Conservation (phyloP, 306 rosid species). For the Quercus mongolica region DNA sequence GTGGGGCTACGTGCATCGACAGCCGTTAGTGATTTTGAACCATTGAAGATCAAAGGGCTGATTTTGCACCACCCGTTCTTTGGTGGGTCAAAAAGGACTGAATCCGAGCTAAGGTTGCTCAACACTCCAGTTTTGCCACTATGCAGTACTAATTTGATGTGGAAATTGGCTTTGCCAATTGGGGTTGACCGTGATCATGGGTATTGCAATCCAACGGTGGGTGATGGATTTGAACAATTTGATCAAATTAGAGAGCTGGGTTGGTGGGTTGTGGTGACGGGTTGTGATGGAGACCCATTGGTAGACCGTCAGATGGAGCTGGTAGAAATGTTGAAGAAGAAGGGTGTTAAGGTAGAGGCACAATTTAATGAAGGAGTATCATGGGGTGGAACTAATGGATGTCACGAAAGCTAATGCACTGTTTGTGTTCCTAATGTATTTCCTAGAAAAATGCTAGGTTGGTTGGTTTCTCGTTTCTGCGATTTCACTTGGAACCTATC, state of each 20-base stretch:
- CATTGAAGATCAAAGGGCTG: constrained; percentile 35
- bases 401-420: constrained; percentile 8
- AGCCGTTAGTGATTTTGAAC: background rate
- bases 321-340: constrained; percentile 17
- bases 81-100: constrained; percentile 43
- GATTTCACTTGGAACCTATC: too few species aligned
- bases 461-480: too few species aligned
- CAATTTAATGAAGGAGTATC: constrained; percentile 20
- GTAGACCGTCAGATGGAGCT: constrained; percentile 30
- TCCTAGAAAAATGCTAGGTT: background rate
- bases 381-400: constrained; percentile 22
- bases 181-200: constrained; percentile 41
- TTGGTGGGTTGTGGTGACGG: constrained; percentile 23
- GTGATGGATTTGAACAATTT: background rate
- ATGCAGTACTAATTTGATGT: constrained; percentile 18
- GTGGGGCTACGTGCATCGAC: constrained; percentile 17
- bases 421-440: constrained; percentile 6
- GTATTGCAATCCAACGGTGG: constrained; percentile 34
- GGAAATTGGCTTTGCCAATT: constrained; percentile 38
- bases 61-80: constrained; percentile 46
- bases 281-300: constrained; percentile 36
- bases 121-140: constrained; percentile 21
- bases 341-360: constrained; percentile 12
- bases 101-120: constrained; percentile 26
- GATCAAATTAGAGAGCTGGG: constrained; percentile 13